Percentiles rank a stretch among this genome's conserved stretches.
phyloP scores from a whole-genome alignment of 2,329 filamentous ascomycete species.

The Coniochaeta ligniaria region DNA sequence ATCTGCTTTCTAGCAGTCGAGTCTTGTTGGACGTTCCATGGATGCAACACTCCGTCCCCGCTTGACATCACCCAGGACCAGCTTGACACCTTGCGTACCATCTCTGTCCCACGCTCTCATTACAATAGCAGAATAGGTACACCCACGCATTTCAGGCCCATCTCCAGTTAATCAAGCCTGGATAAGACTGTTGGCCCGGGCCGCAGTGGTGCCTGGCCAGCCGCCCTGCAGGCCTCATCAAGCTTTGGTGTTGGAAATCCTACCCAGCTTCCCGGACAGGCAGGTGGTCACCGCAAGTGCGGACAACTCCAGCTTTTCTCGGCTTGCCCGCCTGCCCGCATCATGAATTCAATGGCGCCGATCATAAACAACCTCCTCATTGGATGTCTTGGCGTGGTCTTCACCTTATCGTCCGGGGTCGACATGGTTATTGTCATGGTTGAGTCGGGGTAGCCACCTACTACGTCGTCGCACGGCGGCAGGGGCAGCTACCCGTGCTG shows the following conservation, averaged over 20 bases:
- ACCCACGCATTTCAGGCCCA: neutral
- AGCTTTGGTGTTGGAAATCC: neutral
- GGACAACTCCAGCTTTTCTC: neutral
- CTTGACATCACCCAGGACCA: neutral
- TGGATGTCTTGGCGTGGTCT: neutral
- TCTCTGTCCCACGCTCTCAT: neutral
- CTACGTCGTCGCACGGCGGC: neutral
- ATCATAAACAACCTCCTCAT: neutral
- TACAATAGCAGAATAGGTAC: too few relatives aligned
- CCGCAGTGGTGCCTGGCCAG: neutral
- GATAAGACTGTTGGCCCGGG: neutral
- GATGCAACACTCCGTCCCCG: neutral
- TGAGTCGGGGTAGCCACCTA: neutral
- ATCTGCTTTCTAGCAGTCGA: too few relatives aligned
- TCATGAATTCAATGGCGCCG: neutral
- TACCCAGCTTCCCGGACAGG: constrained; percentile 7
- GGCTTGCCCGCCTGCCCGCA: neutral
- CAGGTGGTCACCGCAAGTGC: constrained; percentile 4
- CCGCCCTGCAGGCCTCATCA: too few relatives aligned
- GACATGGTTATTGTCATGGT: neutral
- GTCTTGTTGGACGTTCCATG: neutral
- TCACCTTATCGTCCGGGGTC: neutral
- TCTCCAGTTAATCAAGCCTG: neutral
- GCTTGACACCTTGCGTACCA: neutral
- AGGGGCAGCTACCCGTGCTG: neutral